Evolutionary conservation across 2,329 filamentous ascomycete genomes (phyloP).

Genomic region (Colletotrichum orchidophilum): DNA sequence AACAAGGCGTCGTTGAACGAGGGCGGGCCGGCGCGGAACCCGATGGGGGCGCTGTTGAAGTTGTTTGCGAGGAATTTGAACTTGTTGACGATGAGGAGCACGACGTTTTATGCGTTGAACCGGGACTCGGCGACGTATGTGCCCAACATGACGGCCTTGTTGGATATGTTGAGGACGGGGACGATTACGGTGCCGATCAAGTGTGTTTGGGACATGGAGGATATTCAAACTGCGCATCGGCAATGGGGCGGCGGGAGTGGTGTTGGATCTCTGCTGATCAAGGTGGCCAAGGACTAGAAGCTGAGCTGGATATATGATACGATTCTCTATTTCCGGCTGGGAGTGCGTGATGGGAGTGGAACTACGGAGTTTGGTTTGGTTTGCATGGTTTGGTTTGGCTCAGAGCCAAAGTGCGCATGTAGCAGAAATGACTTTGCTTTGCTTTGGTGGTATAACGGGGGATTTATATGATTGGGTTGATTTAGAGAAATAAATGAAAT

Average conservation of each 20-base stretch:
- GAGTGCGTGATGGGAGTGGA: neutral
- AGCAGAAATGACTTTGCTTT: too few relatives aligned
- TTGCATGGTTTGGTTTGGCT: too few relatives aligned
- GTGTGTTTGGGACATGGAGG: slow-evolving; percentile 51
- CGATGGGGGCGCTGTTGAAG: slow-evolving; percentile 44
- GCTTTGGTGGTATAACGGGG: too few relatives aligned
- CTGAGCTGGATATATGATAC: neutral
- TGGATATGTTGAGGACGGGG: slow-evolving; percentile 44
- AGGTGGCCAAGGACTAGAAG: neutral
- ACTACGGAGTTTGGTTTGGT: neutral
- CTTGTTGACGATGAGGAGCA: slow-evolving; percentile 37
- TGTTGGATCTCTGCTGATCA: slow-evolving; percentile 47
- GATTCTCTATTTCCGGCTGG: neutral
- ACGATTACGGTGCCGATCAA: slow-evolving; percentile 49
- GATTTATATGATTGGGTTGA: too few relatives aligned
- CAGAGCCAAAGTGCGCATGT: too few relatives aligned
- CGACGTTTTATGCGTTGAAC: slow-evolving; percentile 47
- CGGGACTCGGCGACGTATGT: slow-evolving; percentile 45
- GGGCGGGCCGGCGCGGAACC: slow-evolving; percentile 44
- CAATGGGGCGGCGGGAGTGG: slow-evolving; percentile 46
- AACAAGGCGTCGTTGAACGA: slow-evolving; percentile 45
- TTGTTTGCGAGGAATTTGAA: slow-evolving; percentile 39
- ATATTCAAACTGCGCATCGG: slow-evolving; percentile 49
- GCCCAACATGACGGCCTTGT: slow-evolving; percentile 42
- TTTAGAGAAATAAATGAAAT: too few relatives aligned